phyloP scores from a whole-genome alignment of 345 rosid genomes.

The Hibiscus trionum region DNA sequence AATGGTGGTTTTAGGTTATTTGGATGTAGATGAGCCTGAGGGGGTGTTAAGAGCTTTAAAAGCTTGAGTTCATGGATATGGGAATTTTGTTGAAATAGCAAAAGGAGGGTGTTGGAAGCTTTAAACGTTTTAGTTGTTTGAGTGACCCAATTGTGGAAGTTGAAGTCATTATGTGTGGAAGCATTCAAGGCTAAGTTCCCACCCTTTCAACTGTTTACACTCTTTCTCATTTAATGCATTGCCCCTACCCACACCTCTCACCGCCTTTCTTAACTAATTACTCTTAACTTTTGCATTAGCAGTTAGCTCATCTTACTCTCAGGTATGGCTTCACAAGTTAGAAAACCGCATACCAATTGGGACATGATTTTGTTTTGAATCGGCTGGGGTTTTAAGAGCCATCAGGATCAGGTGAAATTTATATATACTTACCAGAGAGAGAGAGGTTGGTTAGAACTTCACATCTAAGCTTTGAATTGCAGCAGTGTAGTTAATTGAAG shows the following conservation, averaged over 20 bases:
- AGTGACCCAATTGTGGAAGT: conserved; percentile 43
- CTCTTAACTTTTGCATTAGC: not conserved
- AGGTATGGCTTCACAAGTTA: not conserved
- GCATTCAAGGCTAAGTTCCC: conserved; percentile 29
- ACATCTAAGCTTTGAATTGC: conserved; percentile 11
- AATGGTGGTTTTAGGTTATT: not conserved
- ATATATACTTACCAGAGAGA: conserved; percentile 1
- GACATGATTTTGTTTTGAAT: not conserved
- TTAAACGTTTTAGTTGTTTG: conserved; percentile 20
- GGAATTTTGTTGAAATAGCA: conserved; percentile 8
- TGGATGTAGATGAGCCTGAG: conserved; percentile 1
- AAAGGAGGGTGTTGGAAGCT: conserved; percentile 16
- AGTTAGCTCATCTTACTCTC: not conserved
- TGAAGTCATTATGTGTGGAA: conserved; percentile 32
- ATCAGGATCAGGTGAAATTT: conserved; percentile 5
- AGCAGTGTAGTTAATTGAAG: conserved; percentile 22
- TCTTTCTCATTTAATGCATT: conserved; percentile 41
- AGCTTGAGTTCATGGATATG: conserved; percentile 17
- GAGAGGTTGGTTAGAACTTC: conserved; percentile 17
- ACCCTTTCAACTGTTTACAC: conserved; percentile 39
- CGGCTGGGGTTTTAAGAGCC: conserved; percentile 1
- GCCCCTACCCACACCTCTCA: conserved; percentile 20
- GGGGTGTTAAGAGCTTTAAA: conserved; percentile 45
- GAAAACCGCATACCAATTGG: not conserved
- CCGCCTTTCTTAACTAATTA: conserved; percentile 27